Evolutionary conservation across 139 green algal genomes (phyloP), one percentile per base, ranked within the genome.

Genomic region (Chlorokybus atmophyticus): DNA sequence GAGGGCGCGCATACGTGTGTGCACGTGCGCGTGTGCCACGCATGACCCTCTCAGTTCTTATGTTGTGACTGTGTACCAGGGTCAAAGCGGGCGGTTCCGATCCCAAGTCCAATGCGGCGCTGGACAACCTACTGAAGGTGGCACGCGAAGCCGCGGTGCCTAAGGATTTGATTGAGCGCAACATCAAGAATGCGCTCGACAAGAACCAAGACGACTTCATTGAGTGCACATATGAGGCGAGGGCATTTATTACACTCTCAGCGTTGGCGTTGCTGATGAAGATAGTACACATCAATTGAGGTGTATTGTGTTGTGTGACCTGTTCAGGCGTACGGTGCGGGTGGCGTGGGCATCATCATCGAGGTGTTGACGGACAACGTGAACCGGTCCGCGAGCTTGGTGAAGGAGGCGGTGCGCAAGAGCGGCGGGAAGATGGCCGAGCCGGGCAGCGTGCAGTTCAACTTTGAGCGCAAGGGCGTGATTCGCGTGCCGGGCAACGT

Each of bases 351-450:
- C 4, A 88, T 94, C 35, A 60, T 95, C 4, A 73, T 90, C 21
- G 84, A 93, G 42, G 85, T 71, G 47, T 69, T 95, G 0, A 94
- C 86, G 3, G 87, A 95, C 76, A 95, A 95, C 64, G 60, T 90
- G 24, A 93, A 93, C 62, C 75, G 87, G 1, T 71, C 67, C 6
- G 78, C 71, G 5, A 59, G 62, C 2, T 60, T 76, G 17, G 56
- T 67, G 4, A 52, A 51, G n/a, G 50, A 66, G 4, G 77, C 77
- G 0, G 71, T 95, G 19, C 85, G 71, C 17, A 94, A 93, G 60
- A 60, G 35, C 0, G 84, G 84, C 2, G 79, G 75, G 54, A 95
- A 95, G 74, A 71, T 80, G 42, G 87, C 87, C 1, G 87, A 94
- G 47, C 55, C 75, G 1, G 87, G 87, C 23, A 79, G 57, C 17